These are phyloP conservation scores for Alternaria gaisen DNA, from an alignment of 2,329 filamentous ascomycete species.

Conservation along the genomic window DNA sequence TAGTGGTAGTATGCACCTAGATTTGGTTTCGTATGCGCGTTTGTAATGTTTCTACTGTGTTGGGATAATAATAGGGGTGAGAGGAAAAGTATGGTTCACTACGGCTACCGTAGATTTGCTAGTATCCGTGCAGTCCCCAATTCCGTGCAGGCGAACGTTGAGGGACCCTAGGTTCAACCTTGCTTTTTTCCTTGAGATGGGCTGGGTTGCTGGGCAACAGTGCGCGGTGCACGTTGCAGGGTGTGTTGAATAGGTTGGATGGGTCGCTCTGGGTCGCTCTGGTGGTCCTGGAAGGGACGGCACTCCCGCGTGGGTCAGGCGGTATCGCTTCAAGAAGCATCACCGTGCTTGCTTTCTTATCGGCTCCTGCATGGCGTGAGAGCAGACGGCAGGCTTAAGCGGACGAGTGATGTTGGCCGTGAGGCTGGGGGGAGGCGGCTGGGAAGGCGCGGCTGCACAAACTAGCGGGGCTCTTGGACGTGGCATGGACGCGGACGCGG, in stretches of 20 bases:
- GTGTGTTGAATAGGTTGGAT: background rate
- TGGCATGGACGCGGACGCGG: no score
- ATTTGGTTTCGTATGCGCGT: background rate
- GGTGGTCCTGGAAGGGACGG: background rate
- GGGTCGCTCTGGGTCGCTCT: background rate
- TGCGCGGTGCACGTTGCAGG: conserved; percentile 1
- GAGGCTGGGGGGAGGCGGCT: conserved; percentile 19
- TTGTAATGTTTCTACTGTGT: background rate
- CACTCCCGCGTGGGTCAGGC: background rate
- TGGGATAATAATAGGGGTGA: background rate
- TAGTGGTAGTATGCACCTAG: background rate
- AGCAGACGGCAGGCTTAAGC: background rate
- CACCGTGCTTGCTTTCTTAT: background rate
- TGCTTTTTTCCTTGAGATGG: conserved; percentile 2
- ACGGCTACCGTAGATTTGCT: background rate
- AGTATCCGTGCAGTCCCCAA: background rate
- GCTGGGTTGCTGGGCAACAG: conserved; percentile 15
- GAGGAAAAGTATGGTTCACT: background rate
- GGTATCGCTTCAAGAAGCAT: background rate
- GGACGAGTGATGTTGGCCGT: background rate
- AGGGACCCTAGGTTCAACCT: background rate
- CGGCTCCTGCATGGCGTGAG: conserved; percentile 3
- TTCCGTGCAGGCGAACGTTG: background rate
- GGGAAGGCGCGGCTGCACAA: conserved; percentile 14
- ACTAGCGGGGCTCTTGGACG: conserved; percentile 6